Base-by-base conservation (phyloP, 257 asterid genomes). In the Przewalskia tangutica region DNA sequence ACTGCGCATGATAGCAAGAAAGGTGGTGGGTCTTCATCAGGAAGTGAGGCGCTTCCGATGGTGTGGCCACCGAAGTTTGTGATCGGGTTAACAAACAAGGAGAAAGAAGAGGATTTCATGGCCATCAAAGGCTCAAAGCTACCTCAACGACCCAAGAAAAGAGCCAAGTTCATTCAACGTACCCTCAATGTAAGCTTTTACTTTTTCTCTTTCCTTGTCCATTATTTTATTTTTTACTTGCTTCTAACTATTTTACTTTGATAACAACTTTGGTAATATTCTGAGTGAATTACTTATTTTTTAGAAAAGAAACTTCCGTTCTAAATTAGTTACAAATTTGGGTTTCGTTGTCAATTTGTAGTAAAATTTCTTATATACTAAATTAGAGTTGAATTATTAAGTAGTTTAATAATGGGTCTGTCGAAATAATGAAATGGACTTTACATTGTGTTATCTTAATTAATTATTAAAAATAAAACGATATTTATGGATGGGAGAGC, bases 71-170 rank as follows among this genome's bases (percentile, higher is more conserved):
- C 98, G 0, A 93, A 91, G 92, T 95, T 95, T 75, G 94, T 84
- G 90, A 91, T 95, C 65, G 93, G 89, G 51, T 86, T 95, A 82
- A 95, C 98, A 2, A 95, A 91, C 79, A 95, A 95, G 89, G 98
- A 95, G 89, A 95, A 95, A 83, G 98, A 95, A 84, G 98, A 94
- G 86, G 98, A 94, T 83, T 94, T 93, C 81, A 62, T 93, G 94
- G 94, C 94, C 27, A 89, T 95, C 73, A 95, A 93, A 88, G 98
- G 98, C 46, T 95, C 98, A 77, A 95, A 92, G 84, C 97, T 92
- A 2, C 98, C 98, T 80, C 98, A 95, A 76, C 90, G 98, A 84
- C 98, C 98, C 77, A 95, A 95, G 89, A 95, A 95, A 81, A 84
- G 98, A 81, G 97, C 98, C 32, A 95, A 95, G 82, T 81, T 89